Evolutionary conservation across 345 rosid genomes (phyloP).

Genomic region (Rubroshorea leprosula): DNA sequence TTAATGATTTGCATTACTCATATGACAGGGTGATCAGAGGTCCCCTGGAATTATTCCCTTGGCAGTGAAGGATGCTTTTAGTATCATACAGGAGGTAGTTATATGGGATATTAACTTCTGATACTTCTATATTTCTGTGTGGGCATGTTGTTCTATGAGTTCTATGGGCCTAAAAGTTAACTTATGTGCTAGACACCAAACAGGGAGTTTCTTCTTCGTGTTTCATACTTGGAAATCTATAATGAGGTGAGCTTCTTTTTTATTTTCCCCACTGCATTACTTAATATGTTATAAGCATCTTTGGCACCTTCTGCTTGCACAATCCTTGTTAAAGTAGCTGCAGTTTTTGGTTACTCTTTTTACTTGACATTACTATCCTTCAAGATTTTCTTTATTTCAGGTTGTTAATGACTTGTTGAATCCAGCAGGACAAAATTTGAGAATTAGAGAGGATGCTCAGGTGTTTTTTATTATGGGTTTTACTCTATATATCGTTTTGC

Average conservation of each 20-base stretch:
- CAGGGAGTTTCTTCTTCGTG: constrained; percentile 91
- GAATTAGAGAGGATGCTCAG: constrained; percentile 99
- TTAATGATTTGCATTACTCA: neutral
- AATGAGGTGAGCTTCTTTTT: constrained; percentile 67
- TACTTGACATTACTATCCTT: constrained; percentile 15
- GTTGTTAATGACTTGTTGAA: constrained; percentile 93
- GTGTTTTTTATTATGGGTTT: constrained; percentile 25
- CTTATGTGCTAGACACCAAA: constrained; percentile 66
- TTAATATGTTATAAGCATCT: constrained; percentile 4
- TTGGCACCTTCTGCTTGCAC: constrained; percentile 8
- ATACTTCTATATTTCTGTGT: neutral
- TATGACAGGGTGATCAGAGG: constrained; percentile 98
- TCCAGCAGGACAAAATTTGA: constrained; percentile 94
- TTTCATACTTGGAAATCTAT: constrained; percentile 95
- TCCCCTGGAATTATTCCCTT: constrained; percentile 96
- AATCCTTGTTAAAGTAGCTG: constrained; percentile 12
- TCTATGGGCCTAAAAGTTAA: constrained; percentile 17
- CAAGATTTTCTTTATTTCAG: constrained; percentile 39
- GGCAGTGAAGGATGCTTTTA: constrained; percentile 96
- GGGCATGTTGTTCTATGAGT: constrained; percentile 10
- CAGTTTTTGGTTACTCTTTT: constrained; percentile 12
- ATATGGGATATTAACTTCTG: constrained; percentile 12
- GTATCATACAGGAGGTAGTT: constrained; percentile 94
- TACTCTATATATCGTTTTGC: neutral
- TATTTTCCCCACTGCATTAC: constrained; percentile 1